Conservation (phyloP, 78 protist species). For the Dictyostelium discoideum region DNA sequence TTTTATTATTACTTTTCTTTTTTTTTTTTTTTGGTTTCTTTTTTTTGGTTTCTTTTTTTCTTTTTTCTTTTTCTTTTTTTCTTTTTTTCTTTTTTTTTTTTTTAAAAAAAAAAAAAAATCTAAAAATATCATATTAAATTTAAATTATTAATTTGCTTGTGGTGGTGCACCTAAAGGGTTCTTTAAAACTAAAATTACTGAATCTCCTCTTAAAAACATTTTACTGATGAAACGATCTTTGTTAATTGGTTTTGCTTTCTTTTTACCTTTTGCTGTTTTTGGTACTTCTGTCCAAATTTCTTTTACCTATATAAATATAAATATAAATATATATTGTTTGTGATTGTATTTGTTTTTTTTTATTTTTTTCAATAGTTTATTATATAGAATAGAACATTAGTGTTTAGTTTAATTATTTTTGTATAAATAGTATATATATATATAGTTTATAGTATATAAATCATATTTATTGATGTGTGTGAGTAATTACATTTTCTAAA, state of each 20-base stretch:
- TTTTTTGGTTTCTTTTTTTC: not conserved
- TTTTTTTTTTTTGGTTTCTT: not conserved
- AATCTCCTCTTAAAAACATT: conserved; percentile 99
- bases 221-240: conserved; percentile 96
- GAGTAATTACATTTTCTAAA: conserved; percentile 91
- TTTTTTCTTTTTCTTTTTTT: too few species aligned
- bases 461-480: not conserved
- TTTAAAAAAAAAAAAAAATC: not conserved
- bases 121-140: not conserved
- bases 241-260: conserved; percentile 94
- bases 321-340: too few species aligned
- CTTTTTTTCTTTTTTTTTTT: not conserved
- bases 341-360: not conserved
- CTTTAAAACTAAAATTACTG: conserved; percentile 96
- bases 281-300: conserved; percentile 99
- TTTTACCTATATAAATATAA: conserved; percentile 51
- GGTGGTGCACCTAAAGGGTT: conserved; percentile 92
- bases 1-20: not conserved
- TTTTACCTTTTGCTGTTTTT: conserved; percentile 91
- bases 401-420: too few species aligned
- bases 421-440: too few species aligned
- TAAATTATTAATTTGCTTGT: not conserved
- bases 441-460: too few species aligned
- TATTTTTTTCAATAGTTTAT: too few species aligned
- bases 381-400: too few species aligned